Evolutionary conservation across 1,284 basidiomycete genomes (phyloP), one percentile per base, ranked within the genome.

Genomic region (Porphyrellus sp.): DNA sequence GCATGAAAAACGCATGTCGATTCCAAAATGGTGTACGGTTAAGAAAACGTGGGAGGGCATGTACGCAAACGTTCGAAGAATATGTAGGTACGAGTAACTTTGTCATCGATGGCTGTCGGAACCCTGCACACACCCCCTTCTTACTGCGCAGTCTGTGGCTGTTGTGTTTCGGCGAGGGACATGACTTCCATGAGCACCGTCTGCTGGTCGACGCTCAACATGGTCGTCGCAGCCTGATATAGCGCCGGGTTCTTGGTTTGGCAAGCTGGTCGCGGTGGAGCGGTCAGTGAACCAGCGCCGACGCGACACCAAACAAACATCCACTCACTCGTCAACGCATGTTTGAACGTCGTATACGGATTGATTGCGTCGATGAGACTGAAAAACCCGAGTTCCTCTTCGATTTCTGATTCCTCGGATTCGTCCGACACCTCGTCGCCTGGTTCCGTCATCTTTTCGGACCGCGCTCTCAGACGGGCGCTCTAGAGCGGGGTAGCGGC

Each of bases 181-280:
- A 90, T 89, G 51, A 89, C 79, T 63, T 91, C 89, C 86, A 91
- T 91, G 49, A 91, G 76, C 47, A 84, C 62, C 0, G 86, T 86
- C 68, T 89, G 87, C 59, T 86, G 83, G 25, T 91, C 89, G 39
- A 86, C 75, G 52, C 74, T 76, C 55, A 91, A 74, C 20, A 75
- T 74, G 4, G 87, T 88, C 31, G 88, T 91, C 15, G 84, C 81
- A 24, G 79, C 76, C 63, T 88, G 85, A 67, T 91, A 90, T 46
- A 76, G 70, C 5, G 74, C 69, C 1, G 73, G 71, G 59, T 89
- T 89, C 64, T 84, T 80, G 74, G 77, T 80, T 74, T 91, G 87
- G 74, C 90, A 85, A 20, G 75, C 88, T 91, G 13, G 5, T 28
- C 31, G 25, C 5, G n/a, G 24, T 4, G 5, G n/a, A 13, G 7